phyloP scores from a whole-genome alignment of 495 filamentous ascomycete species.

The Hypoxylon cercidicola region DNA sequence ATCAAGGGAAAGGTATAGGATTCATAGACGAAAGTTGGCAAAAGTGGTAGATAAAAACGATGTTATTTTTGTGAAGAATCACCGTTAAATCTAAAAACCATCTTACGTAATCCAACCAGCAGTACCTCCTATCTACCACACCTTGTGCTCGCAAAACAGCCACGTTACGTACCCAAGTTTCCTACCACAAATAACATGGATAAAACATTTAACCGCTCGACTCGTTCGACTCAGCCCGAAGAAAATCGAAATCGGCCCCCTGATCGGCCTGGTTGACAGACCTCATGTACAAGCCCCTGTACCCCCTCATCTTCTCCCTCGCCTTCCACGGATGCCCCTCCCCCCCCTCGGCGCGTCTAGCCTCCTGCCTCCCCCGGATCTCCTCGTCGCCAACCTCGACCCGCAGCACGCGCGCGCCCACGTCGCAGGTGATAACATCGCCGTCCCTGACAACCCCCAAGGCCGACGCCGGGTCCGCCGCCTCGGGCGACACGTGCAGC shows the following conservation, averaged over 20 bases:
- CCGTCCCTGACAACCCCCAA: constrained; percentile 70
- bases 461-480: constrained; percentile 63
- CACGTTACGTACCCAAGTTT: too few species aligned
- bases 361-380: constrained; percentile 52
- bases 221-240: constrained; percentile 65
- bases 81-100: too few species aligned
- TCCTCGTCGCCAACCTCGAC: constrained; percentile 62
- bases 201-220: too few species aligned
- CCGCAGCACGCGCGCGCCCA: constrained; percentile 54
- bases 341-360: constrained; percentile 43
- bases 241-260: constrained; percentile 73
- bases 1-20: too few species aligned
- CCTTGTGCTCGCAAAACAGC: too few species aligned
- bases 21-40: too few species aligned
- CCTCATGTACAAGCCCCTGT: constrained; percentile 71
- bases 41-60: too few species aligned
- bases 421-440: constrained; percentile 66
- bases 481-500: constrained; percentile 72
- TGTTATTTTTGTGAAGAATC: too few species aligned
- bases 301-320: constrained; percentile 62
- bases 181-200: too few species aligned
- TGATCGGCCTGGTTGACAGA: constrained; percentile 72
- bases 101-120: too few species aligned
- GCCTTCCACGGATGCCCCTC: constrained; percentile 44
- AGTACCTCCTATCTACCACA: too few species aligned